Conservation (phyloP, 768 basidiomycete species). For the Boletus pseudo-olivaceus region DNA sequence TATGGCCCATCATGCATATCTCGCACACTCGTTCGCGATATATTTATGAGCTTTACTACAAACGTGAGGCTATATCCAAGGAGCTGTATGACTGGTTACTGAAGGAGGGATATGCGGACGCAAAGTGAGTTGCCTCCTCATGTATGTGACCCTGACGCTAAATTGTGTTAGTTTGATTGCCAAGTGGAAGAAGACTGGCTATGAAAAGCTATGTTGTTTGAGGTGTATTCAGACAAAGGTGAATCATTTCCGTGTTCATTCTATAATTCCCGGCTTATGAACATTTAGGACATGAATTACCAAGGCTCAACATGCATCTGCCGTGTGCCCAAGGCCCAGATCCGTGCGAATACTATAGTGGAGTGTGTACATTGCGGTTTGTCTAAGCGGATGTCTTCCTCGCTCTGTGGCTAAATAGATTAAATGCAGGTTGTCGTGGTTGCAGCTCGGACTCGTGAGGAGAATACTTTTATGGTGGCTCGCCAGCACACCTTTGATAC, state of each 20-base stretch:
- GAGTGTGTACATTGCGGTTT: conserved; percentile 96
- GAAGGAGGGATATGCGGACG: conserved; percentile 96
- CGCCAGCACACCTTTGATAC: background rate
- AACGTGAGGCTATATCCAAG: conserved; percentile 90
- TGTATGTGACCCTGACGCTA: conserved; percentile 5
- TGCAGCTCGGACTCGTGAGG: conserved; percentile 83
- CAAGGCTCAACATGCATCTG: conserved; percentile 98
- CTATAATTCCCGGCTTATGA: conserved; percentile 8
- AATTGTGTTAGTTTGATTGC: conserved; percentile 72
- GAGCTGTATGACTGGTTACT: conserved; percentile 97
- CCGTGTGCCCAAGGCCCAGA: conserved; percentile 91
- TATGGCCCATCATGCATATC: conserved; percentile 99
- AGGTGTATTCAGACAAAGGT: conserved; percentile 95
- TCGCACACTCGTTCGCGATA: conserved; percentile 94
- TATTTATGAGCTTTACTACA: conserved; percentile 98
- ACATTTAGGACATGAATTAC: conserved; percentile 92
- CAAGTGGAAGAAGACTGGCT: conserved; percentile 99
- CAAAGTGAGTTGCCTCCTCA: conserved; percentile 61
- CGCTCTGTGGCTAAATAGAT: conserved; percentile 11
- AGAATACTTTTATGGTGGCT: background rate
- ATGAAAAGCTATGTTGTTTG: conserved; percentile 96
- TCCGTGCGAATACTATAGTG: conserved; percentile 86
- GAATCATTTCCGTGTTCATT: conserved; percentile 15
- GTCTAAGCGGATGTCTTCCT: conserved; percentile 30
- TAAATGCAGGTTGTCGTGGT: conserved; percentile 71